Conservation (phyloP, 352 stramenopile species). For the Thalassiosira mediterranea region DNA sequence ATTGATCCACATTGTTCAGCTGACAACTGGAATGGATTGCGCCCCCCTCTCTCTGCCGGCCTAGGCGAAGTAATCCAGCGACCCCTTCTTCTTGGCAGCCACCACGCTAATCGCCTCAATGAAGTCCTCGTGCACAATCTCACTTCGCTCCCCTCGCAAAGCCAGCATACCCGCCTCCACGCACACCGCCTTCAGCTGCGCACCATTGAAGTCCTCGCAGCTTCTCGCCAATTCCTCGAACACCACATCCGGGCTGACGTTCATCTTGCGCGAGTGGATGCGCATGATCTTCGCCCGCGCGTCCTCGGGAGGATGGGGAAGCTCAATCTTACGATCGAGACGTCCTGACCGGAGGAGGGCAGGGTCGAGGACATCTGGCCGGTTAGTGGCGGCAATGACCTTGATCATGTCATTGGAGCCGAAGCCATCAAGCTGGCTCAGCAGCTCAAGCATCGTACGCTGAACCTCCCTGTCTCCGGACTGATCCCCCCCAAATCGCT, state of each 20-base stretch:
- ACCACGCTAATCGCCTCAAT: constrained; percentile 99
- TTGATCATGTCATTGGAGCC: constrained; percentile 99
- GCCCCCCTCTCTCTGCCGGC: neutral
- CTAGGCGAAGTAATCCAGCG: constrained; percentile 97
- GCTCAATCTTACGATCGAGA: constrained; percentile 99
- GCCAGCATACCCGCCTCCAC: constrained; percentile 98
- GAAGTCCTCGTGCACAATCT: constrained; percentile 99
- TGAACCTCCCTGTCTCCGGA: constrained; percentile 99
- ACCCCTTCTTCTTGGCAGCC: constrained; percentile 99
- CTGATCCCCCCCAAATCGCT: constrained; percentile 87
- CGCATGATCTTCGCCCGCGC: constrained; percentile 98
- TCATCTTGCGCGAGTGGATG: constrained; percentile 99
- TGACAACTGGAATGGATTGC: neutral
- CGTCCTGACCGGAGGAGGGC: constrained; percentile 94
- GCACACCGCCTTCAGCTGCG: constrained; percentile 97
- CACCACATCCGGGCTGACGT: constrained; percentile 97
- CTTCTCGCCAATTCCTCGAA: constrained; percentile 97
- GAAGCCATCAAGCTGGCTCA: constrained; percentile 99
- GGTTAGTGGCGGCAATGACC: constrained; percentile 97
- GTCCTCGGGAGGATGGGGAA: constrained; percentile 97
- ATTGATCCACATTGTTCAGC: no score
- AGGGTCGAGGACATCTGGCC: constrained; percentile 95
- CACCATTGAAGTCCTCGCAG: constrained; percentile 98
- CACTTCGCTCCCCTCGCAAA: constrained; percentile 97
- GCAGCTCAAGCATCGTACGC: constrained; percentile 99